Conservation (phyloP, 805 yeast species). For the Yarrowia sp. region DNA sequence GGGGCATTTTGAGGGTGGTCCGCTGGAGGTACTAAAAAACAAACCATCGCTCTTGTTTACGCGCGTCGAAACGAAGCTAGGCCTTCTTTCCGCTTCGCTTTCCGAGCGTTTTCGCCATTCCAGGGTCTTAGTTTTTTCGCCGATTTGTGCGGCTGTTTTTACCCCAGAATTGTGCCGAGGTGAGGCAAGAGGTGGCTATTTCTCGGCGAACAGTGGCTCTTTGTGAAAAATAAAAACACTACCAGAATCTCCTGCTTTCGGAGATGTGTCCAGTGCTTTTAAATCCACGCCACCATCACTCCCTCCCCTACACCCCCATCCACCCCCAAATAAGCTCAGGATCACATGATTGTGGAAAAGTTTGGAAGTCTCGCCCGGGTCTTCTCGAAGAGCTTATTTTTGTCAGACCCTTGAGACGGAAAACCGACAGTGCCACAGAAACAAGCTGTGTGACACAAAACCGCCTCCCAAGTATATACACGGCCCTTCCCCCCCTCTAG, state of each 20-base stretch:
- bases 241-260: not conserved
- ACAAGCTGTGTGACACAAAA: not conserved
- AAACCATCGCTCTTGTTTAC: too few relatives aligned
- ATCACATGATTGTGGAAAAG: slow-evolving; percentile 10
- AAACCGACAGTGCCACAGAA: not conserved
- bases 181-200: too few relatives aligned
- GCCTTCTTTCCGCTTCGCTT: not conserved
- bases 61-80: too few relatives aligned
- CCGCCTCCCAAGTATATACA: not conserved
- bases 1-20: not conserved
- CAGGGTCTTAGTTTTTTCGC: not conserved
- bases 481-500: not conserved
- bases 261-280: not conserved
- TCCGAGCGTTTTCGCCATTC: too few relatives aligned
- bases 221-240: not conserved
- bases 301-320: too few relatives aligned
- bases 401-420: not conserved
- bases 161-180: slow-evolving; percentile 12
- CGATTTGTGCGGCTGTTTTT: slow-evolving; percentile 17
- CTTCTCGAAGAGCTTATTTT: not conserved
- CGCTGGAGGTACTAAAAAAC: too few relatives aligned
- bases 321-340: not conserved
- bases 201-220: not conserved
- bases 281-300: too few relatives aligned
- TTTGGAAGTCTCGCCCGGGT: slow-evolving; percentile 1